phyloP scores from a whole-genome alignment of 495 filamentous ascomycete genomes.

The Hypoxylon subgilvum region DNA sequence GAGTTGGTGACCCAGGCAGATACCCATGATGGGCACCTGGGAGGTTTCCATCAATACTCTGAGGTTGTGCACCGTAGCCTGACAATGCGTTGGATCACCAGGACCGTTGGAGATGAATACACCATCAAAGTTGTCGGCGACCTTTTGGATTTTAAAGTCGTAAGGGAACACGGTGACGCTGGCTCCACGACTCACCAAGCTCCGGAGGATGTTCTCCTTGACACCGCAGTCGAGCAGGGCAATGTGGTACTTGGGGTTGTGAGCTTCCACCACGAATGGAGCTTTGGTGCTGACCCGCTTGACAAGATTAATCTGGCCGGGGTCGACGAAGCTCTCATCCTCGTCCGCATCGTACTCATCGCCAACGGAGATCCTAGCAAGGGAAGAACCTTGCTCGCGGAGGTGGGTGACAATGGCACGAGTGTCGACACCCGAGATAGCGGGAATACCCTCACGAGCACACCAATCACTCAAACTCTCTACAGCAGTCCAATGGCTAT shows the following conservation, averaged over 20 bases:
- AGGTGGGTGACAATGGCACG: conserved; percentile 94
- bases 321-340: conserved; percentile 94
- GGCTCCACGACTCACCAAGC: conserved; percentile 83
- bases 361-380: conserved; percentile 92
- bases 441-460: conserved; percentile 91
- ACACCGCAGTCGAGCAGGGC: conserved; percentile 97
- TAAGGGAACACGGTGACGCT: conserved; percentile 92
- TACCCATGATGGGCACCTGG: conserved; percentile 92
- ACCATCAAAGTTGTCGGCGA: conserved; percentile 95
- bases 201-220: conserved; percentile 98
- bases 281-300: conserved; percentile 95
- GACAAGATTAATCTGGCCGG: conserved; percentile 94
- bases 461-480: conserved; percentile 94
- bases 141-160: conserved; percentile 97
- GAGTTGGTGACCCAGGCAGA: conserved; percentile 93
- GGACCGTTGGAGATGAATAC: conserved; percentile 98
- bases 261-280: conserved; percentile 88
- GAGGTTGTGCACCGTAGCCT: conserved; percentile 89
- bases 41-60: conserved; percentile 85
- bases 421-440: conserved; percentile 96
- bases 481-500: conserved; percentile 98
- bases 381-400: conserved; percentile 92
- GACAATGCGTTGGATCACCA: conserved; percentile 95
- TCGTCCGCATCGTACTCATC: conserved; percentile 99
- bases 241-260: conserved; percentile 81